These are phyloP conservation scores for Lichtheimia ornata DNA, from an alignment of 371 early-diverging fungal genomes.

Conservation along the genomic window DNA sequence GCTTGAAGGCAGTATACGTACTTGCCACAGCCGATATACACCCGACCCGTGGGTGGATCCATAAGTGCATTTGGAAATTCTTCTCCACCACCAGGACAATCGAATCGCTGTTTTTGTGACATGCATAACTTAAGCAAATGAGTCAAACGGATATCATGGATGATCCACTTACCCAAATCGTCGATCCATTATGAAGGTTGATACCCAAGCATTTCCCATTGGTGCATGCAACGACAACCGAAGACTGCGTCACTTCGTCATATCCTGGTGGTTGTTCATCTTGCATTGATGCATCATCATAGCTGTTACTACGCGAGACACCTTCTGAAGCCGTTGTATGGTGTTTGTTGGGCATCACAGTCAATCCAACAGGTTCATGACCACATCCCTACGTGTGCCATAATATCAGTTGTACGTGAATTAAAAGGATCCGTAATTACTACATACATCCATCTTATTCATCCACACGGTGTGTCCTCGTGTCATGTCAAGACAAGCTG, in stretches of 20 bases:
- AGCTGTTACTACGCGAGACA: not conserved
- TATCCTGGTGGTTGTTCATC: not conserved
- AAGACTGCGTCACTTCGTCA: not conserved
- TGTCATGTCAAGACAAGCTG: slow-evolving; percentile 19
- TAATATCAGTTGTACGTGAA: not conserved
- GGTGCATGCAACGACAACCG: too few relatives aligned
- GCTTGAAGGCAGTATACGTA: slow-evolving; percentile 27
- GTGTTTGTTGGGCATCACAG: slow-evolving; percentile 12
- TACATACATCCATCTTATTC: slow-evolving; percentile 31
- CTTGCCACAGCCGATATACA: slow-evolving; percentile 28
- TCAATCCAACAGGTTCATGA: slow-evolving; percentile 16
- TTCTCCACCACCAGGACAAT: slow-evolving; percentile 29
- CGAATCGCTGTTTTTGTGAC: slow-evolving; percentile 3
- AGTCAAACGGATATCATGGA: too few relatives aligned
- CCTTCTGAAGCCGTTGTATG: slow-evolving; percentile 4
- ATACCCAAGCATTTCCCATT: too few relatives aligned
- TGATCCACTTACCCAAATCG: too few relatives aligned
- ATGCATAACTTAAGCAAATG: too few relatives aligned
- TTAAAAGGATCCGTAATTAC: not conserved
- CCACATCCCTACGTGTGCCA: slow-evolving; percentile 16
- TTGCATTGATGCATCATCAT: not conserved
- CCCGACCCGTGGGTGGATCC: slow-evolving; percentile 8
- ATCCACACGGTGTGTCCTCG: slow-evolving; percentile 28
- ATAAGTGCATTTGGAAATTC: slow-evolving; percentile 24
- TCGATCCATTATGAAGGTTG: too few relatives aligned